Base-by-base conservation (phyloP, 768 basidiomycete species). In the Gelatoporia subvermispora region DNA sequence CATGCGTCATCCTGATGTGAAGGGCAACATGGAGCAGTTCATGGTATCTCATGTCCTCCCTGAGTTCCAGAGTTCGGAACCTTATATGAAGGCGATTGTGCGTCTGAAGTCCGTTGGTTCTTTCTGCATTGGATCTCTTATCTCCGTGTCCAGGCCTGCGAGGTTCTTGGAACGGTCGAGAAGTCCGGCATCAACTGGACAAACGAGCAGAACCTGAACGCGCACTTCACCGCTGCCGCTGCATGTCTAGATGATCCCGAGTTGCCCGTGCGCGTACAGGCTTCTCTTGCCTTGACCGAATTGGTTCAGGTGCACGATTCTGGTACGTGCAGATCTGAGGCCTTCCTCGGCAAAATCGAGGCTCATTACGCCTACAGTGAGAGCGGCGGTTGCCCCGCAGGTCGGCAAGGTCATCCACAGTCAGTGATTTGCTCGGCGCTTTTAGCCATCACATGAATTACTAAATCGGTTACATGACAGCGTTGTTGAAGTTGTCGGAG, bases 381-480 rank as follows among this genome's bases (percentile, higher is more conserved):
- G 79, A 57, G 71, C 63, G 3, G 81, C 81, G 10, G 81, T 94
- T 42, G 74, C 81, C 2, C 82, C 86, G 10, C 82, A 84, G 59
- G 85, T 93, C 35, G 89, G 84, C 42, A 88, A 92, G 64, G 88
- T 94, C 63, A 81, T 94, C 49, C 88, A 92, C 72, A 85, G 88
- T 85, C 54, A 36, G 68, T 54, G 20, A 17, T 16, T 21, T 37
- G 16, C 28, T 31, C 28, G 28, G 28, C 35, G 35, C 41, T 22
- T 21, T 31, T 50, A 31, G 28, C 28, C 28, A 31, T 31, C 28
- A 31, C 28, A 18, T 39, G 43, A 43, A 47, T 41, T 11, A 44
- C 35, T 41, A 21, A 17, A 23, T 3, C 42, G 28, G 31, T 50
- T 47, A 28, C 18, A 25, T 25, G 11, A 3, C n/a, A 89, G 89